phyloP scores from a whole-genome alignment of 768 basidiomycete genomes.

The Boletus rufocinnamomeus region DNA sequence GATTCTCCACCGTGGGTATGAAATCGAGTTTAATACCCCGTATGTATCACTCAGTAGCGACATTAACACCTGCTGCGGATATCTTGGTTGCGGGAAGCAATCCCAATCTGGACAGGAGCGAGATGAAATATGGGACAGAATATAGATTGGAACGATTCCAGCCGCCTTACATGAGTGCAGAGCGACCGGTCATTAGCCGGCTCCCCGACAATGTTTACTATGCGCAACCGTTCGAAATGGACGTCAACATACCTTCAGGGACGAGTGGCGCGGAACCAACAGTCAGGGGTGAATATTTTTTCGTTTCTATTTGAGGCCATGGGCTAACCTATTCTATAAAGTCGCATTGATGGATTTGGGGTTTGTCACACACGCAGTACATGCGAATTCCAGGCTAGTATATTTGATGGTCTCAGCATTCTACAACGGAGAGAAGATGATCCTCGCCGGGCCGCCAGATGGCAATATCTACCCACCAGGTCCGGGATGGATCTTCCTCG shows the following conservation, averaged over 20 bases:
- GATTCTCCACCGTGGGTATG: conserved; percentile 62
- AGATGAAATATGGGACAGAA: conserved; percentile 74
- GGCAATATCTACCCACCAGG: conserved; percentile 75
- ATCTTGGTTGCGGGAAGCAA: conserved; percentile 84
- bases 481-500: conserved; percentile 74
- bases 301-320: not conserved
- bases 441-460: conserved; percentile 64
- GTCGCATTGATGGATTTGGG: conserved; percentile 81
- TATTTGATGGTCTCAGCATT: conserved; percentile 53
- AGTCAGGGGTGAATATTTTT: conserved; percentile 50
- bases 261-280: conserved; percentile 35
- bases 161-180: conserved; percentile 74
- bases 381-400: conserved; percentile 76
- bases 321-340: conserved; percentile 30
- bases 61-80: conserved; percentile 67
- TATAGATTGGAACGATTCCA: conserved; percentile 86
- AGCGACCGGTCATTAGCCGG: conserved; percentile 54
- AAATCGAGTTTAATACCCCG: conserved; percentile 68
- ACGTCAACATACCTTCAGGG: conserved; percentile 44
- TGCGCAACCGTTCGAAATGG: conserved; percentile 48
- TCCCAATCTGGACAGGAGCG: conserved; percentile 79
- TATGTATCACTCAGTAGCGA: conserved; percentile 84
- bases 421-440: conserved; percentile 48
- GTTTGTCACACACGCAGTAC: conserved; percentile 76
- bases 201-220: conserved; percentile 44